phyloP scores from a whole-genome alignment of 805 yeast species.

The Lipomyces sp. region DNA sequence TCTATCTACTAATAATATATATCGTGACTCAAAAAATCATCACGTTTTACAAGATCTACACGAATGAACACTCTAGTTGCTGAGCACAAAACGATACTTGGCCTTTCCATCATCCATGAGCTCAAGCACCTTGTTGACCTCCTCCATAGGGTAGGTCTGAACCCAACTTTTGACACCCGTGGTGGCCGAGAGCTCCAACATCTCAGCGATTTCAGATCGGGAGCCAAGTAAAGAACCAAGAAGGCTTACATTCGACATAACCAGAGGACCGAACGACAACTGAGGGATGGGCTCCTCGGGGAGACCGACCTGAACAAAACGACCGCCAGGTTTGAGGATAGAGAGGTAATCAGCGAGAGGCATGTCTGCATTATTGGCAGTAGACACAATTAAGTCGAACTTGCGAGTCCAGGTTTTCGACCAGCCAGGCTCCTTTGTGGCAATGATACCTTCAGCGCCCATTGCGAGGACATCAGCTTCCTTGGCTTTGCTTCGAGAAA shows the following conservation, averaged over 20 bases:
- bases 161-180: slow-evolving; percentile 45
- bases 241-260: slow-evolving; percentile 30
- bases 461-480: slow-evolving; percentile 57
- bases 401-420: slow-evolving; percentile 41
- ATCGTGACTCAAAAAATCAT: background rate
- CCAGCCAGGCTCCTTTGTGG: slow-evolving; percentile 53
- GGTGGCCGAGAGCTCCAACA: slow-evolving; percentile 67
- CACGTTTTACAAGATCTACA: background rate
- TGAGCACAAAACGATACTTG: slow-evolving; percentile 34
- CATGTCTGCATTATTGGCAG: slow-evolving; percentile 55
- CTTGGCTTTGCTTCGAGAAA: slow-evolving; percentile 58
- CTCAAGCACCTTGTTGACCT: slow-evolving; percentile 35
- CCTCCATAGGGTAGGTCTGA: slow-evolving; percentile 34
- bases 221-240: slow-evolving; percentile 66
- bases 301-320: slow-evolving; percentile 68
- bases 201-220: slow-evolving; percentile 65
- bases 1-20: background rate
- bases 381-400: slow-evolving; percentile 59
- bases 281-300: slow-evolving; percentile 49
- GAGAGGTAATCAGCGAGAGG: slow-evolving; percentile 52
- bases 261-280: slow-evolving; percentile 35
- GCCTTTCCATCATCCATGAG: slow-evolving; percentile 38
- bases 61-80: slow-evolving; percentile 16
- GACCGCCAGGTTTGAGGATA: slow-evolving; percentile 61
- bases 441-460: slow-evolving; percentile 61